Conservation (phyloP, 129 eudicot species). For the Centella asiatica region DNA sequence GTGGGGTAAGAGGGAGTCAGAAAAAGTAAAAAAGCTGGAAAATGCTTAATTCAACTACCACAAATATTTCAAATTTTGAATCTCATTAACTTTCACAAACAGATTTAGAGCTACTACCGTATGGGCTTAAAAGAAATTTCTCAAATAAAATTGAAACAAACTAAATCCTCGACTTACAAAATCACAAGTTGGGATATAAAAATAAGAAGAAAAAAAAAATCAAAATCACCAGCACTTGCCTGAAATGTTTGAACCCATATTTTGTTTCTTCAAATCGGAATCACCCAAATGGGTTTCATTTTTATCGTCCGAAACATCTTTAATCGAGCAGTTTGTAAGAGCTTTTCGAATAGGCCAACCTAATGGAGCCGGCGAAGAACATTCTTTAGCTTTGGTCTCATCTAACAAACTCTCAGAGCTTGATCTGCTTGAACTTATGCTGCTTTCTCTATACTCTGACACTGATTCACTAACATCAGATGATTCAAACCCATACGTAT, state of each 20-base stretch:
- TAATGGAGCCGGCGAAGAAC: constrained; percentile 45
- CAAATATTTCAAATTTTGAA: constrained; percentile 25
- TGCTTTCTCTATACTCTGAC: constrained; percentile 15
- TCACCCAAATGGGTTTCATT: constrained; percentile 24
- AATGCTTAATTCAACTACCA: constrained; percentile 14
- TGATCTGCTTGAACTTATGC: constrained; percentile 31
- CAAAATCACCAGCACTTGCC: constrained; percentile 33
- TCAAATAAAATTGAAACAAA: background rate
- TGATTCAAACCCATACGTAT: constrained; percentile 30
- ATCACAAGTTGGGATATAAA: background rate
- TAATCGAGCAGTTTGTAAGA: constrained; percentile 21
- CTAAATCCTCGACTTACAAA: constrained; percentile 12
- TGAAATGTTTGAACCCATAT: constrained; percentile 29
- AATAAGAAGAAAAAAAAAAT: background rate
- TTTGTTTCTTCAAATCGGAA: constrained; percentile 32
- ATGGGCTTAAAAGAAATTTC: no score
- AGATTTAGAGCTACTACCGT: background rate
- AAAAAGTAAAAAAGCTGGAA: constrained; percentile 27
- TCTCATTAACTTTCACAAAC: background rate
- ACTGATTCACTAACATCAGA: constrained; percentile 22
- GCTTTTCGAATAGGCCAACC: constrained; percentile 81
- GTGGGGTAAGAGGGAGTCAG: constrained; percentile 15
- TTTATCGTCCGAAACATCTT: constrained; percentile 29
- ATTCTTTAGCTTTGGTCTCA: constrained; percentile 16
- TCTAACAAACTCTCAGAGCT: constrained; percentile 28